phyloP scores from a whole-genome alignment of 140 eudicot species.

The Anethum foeniculum region DNA sequence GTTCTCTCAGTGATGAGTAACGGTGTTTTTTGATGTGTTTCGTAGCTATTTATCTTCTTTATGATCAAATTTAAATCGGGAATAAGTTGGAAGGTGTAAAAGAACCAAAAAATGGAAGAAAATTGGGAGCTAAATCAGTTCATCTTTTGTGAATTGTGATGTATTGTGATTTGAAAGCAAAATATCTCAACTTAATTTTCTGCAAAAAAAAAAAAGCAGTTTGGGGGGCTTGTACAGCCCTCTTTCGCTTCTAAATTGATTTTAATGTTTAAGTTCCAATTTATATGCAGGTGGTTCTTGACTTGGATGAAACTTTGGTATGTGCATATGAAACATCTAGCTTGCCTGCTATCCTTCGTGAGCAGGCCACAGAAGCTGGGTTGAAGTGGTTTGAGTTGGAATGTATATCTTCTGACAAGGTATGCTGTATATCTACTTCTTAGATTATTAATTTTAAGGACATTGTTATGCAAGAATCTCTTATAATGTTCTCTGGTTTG shows the following conservation, averaged over 20 bases:
- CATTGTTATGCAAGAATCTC: background rate
- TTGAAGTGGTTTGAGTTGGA: constrained; percentile 94
- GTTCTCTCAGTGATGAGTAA: background rate
- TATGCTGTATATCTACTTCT: constrained; percentile 11
- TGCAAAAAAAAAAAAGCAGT: background rate
- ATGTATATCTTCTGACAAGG: constrained; percentile 92
- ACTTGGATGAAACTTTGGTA: constrained; percentile 90
- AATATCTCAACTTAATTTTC: background rate
- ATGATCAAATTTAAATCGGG: background rate
- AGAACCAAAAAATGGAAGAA: background rate
- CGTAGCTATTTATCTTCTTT: background rate
- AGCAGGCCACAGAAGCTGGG: constrained; percentile 91
- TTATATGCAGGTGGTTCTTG: constrained; percentile 84
- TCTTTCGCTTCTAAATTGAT: background rate
- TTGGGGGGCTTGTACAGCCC: background rate
- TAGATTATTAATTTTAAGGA: background rate
- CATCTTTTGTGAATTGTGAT: background rate
- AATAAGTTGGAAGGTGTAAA: background rate
- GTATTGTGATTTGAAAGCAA: background rate
- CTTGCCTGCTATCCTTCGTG: constrained; percentile 67
- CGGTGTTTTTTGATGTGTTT: background rate
- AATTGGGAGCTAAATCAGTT: background rate
- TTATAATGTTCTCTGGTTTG: constrained; percentile 15
- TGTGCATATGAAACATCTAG: constrained; percentile 95
- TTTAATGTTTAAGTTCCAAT: background rate